Evolutionary conservation across 495 filamentous ascomycete species (phyloP).

Genomic region (Podospora comata): DNA sequence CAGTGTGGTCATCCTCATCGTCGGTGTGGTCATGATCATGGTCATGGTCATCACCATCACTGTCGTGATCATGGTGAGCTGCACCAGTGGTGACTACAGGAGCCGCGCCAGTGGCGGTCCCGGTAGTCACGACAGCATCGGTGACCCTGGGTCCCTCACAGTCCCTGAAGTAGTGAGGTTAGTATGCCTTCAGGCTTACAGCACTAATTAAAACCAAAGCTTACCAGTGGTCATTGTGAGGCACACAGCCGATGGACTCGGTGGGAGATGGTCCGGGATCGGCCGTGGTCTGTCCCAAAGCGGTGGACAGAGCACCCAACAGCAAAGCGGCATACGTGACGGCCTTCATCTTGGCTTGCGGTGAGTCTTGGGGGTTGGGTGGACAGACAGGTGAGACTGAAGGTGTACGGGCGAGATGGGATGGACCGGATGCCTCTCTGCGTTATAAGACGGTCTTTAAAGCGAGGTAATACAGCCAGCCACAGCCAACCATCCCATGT

Average conservation of each 20-base stretch:
- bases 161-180: conserved; percentile 25
- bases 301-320: conserved; percentile 24
- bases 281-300: conserved; percentile 17
- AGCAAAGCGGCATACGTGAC: conserved; percentile 17
- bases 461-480: conserved; percentile 2
- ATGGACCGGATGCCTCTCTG: not conserved
- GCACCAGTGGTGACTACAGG: conserved; percentile 17
- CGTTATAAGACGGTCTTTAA: not conserved
- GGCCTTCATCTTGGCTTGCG: conserved; percentile 25
- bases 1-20: conserved; percentile 20
- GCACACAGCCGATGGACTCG: conserved; percentile 35
- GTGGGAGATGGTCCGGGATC: conserved; percentile 36
- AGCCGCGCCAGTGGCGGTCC: not conserved
- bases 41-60: conserved; percentile 14
- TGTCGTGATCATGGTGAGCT: conserved; percentile 15
- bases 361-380: not conserved
- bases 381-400: not conserved
- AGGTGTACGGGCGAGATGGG: not conserved
- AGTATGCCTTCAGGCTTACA: not conserved
- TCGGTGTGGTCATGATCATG: conserved; percentile 20
- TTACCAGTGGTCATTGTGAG: conserved; percentile 42
- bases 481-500: not conserved
- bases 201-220: not conserved
- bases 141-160: conserved; percentile 33
- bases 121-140: conserved; percentile 8